Conservation (phyloP, 208 protist species). For the Herpetomonas tarakana region DNA sequence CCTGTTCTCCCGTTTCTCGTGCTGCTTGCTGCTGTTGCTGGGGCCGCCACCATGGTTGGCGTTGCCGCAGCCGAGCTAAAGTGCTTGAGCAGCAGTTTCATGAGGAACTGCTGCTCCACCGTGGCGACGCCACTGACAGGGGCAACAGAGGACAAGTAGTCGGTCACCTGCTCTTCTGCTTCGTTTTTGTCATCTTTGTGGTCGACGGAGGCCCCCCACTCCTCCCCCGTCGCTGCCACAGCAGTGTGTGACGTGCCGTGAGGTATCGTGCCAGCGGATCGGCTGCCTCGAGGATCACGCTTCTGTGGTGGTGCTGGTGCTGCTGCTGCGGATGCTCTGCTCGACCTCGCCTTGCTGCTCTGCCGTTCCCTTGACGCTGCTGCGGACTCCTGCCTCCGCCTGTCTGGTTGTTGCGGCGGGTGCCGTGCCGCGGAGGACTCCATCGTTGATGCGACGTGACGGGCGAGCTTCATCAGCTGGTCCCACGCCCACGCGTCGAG, state of each 20-base stretch:
- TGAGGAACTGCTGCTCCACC: conserved; percentile 43
- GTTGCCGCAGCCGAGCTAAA: conserved; percentile 29
- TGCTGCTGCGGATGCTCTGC: not conserved
- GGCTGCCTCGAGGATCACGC: not conserved
- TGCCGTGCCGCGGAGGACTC: too few relatives aligned
- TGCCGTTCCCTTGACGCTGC: not conserved
- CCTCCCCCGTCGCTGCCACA: not conserved
- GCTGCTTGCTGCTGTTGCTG: too few relatives aligned
- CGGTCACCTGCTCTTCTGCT: not conserved
- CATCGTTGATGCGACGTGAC: not conserved
- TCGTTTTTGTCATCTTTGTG: not conserved
- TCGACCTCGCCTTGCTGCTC: not conserved
- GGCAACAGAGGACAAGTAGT: conserved; percentile 13
- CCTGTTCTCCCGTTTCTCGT: too few relatives aligned
- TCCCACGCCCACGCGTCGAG: conserved; percentile 26
- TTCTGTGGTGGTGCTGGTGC: not conserved
- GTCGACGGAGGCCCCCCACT: not conserved
- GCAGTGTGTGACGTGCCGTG: conserved; percentile 1
- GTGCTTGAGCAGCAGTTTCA: conserved; percentile 30
- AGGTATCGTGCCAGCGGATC: not conserved
- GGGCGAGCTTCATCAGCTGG: conserved; percentile 1
- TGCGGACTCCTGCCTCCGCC: not conserved
- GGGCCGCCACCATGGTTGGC: not conserved
- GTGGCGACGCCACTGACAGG: conserved; percentile 41
- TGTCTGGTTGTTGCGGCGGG: not conserved